Base-by-base conservation (phyloP, 2,329 filamentous ascomycete genomes). In the Colletotrichum sidae region DNA sequence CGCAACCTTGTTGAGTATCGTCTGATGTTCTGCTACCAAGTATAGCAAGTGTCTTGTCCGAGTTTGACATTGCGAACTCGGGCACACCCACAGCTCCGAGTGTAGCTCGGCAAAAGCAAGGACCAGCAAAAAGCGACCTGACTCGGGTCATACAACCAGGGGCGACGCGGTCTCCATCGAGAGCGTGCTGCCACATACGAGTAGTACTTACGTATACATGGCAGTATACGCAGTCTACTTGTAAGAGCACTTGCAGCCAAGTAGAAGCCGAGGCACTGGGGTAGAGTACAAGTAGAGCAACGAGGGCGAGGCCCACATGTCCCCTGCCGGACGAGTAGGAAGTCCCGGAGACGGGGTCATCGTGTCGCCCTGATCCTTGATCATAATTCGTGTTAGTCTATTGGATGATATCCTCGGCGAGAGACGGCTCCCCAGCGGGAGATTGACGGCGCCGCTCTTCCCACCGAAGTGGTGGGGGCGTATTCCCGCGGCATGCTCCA, bases 391-490 rank as follows among this genome's bases (percentile, higher is more conserved):
- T 46, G 56, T 65, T 60, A 33, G 38, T 12, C 33, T 2, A 46
- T 45, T 55, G 45, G 46, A 42, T 15, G 57, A 35, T 44, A 33
- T 46, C 25, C 25, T 25, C 25, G 25, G 25, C 25, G 25, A 25
- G 49, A 6, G 39, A 15, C 46, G 10, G n/a, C 34, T n/a, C 15
- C 50, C 34, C n/a, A 38, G 54, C 37, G 57, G 61, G 17, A 55
- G 7, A 34, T 17, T 65, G 39, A 11, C 57, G 25, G 25, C 4
- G 17, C 45, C 11, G 42, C 38, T 42, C 37, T 44, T 9, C n/a
- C 33, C 17, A 25, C 51, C 57, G 51, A 61, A 10, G 42, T 47
- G 50, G 62, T 42, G 57, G 57, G 45, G 57, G 33, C 9, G 50
- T 52, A 55, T 7, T 10, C 38, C n/a, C 15, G 44, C 12, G 34